Evolutionary conservation across 441 rosid genomes (phyloP).

Genomic region (Euphorbia schlechtendalii): DNA sequence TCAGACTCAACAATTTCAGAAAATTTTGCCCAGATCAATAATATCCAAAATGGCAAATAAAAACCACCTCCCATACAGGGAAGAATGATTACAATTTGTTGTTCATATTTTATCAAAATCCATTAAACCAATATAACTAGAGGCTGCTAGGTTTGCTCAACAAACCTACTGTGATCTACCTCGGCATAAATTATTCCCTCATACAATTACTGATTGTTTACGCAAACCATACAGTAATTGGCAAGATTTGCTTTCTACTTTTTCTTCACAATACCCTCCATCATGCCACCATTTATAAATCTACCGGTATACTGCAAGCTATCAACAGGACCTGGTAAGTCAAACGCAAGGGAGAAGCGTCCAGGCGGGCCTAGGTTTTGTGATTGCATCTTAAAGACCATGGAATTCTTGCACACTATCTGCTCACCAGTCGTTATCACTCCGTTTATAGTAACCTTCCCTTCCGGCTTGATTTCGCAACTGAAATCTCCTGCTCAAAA

Average conservation of each 20-base stretch:
- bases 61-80: too few relatives aligned
- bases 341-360: constrained; percentile 53
- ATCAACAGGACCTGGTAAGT: constrained; percentile 75
- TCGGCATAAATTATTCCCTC: too few relatives aligned
- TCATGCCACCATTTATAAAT: constrained; percentile 51
- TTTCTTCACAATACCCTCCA: constrained; percentile 45
- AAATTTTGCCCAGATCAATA: too few relatives aligned
- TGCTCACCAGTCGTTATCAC: constrained; percentile 67
- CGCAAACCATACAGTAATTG: too few relatives aligned
- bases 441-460: constrained; percentile 54
- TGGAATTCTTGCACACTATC: constrained; percentile 48
- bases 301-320: constrained; percentile 34
- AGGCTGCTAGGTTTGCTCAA: too few relatives aligned
- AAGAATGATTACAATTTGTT: too few relatives aligned
- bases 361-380: constrained; percentile 72
- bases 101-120: too few relatives aligned
- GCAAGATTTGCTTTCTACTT: neutral
- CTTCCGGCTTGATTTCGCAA: constrained; percentile 55
- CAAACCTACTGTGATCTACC: too few relatives aligned
- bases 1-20: too few relatives aligned
- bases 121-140: too few relatives aligned
- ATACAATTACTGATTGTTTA: too few relatives aligned
- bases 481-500: constrained; percentile 54
- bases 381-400: constrained; percentile 56
- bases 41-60: too few relatives aligned